Base-by-base conservation (phyloP, 768 basidiomycete genomes). In the Strobilomyces confusus region DNA sequence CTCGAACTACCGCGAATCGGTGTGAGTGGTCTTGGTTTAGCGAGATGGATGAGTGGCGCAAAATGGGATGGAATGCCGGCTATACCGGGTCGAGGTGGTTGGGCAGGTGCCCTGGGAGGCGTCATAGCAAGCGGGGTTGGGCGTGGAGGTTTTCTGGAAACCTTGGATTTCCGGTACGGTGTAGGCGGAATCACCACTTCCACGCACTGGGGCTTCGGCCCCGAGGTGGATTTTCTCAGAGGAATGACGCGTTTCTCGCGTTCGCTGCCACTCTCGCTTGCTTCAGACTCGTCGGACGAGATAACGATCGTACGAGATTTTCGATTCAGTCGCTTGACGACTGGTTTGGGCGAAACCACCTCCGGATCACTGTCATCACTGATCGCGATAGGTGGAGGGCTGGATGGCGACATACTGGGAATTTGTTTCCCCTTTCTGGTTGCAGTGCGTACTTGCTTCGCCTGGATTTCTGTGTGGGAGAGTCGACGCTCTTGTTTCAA, bases 401-500 rank as follows among this genome's bases (percentile, higher is more conserved):
- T 58, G 17, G 38, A 36, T 6, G 48, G 38, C 0, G 23, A 46
- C 9, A 13, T n/a, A 53, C 37, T 58, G 8, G 9, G 17, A 11
- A 20, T 23, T 4, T 30, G 55, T 55, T 58, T 62, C 13, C 49
- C 42, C 51, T 50, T 63, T 20, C 45, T 8, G 41, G 54, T 23
- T 25, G 45, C 17, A 32, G 26, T 34, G 53, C 48, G 48, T 9
- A 38, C 45, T 25, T 43, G 64, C 59, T 78, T 80, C 22, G 68
- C 53, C 38, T 72, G 71, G 5, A 77, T 56, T 47, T 75, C 72
- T 17, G 76, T 69, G 43, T 75, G 72, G 5, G 83, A 82, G 11
- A 82, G 72, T 51, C 89, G 74, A 55, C 77, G 72, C 65, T 90
- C 89, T 62, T 81, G 77, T 51, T 76, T 79, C 41, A 90, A 54